Conservation (phyloP, 2,329 filamentous ascomycete species). For the Raffaelea albimanens region DNA sequence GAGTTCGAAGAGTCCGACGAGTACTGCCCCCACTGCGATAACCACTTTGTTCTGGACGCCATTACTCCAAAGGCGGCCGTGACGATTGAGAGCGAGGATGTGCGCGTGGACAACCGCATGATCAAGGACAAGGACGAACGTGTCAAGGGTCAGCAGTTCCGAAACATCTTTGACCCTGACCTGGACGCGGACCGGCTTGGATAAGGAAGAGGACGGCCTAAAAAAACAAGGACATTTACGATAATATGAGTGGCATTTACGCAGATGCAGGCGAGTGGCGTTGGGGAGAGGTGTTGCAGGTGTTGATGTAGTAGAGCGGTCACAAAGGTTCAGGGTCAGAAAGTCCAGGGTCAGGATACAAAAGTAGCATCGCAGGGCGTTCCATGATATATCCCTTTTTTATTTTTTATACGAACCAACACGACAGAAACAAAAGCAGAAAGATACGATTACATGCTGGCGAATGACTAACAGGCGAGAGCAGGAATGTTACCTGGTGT, state of each 20-base stretch:
- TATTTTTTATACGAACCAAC: background rate
- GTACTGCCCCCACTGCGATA: constrained; percentile 98
- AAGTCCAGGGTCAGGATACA: constrained; percentile 5
- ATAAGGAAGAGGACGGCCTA: constrained; percentile 29
- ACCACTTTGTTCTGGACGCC: constrained; percentile 93
- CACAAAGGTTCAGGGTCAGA: background rate
- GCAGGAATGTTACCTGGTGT: background rate
- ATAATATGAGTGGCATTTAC: too few relatives aligned
- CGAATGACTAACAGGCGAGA: background rate
- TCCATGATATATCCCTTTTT: background rate
- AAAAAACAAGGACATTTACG: background rate
- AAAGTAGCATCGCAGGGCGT: constrained; percentile 1
- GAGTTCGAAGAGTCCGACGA: constrained; percentile 97
- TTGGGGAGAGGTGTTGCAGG: background rate
- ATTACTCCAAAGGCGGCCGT: constrained; percentile 72
- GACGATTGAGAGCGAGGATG: constrained; percentile 85
- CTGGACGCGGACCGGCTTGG: constrained; percentile 68
- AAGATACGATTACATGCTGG: constrained; percentile 4
- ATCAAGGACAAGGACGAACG: constrained; percentile 90
- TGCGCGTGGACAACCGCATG: constrained; percentile 78
- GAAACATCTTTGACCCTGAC: constrained; percentile 67
- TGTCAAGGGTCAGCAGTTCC: constrained; percentile 46
- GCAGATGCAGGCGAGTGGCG: too few relatives aligned
- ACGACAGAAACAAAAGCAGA: background rate
- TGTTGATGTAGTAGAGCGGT: background rate